These are phyloP conservation scores for Boletus huronensis DNA, from an alignment of 768 basidiomycete species.

Conservation along the genomic window DNA sequence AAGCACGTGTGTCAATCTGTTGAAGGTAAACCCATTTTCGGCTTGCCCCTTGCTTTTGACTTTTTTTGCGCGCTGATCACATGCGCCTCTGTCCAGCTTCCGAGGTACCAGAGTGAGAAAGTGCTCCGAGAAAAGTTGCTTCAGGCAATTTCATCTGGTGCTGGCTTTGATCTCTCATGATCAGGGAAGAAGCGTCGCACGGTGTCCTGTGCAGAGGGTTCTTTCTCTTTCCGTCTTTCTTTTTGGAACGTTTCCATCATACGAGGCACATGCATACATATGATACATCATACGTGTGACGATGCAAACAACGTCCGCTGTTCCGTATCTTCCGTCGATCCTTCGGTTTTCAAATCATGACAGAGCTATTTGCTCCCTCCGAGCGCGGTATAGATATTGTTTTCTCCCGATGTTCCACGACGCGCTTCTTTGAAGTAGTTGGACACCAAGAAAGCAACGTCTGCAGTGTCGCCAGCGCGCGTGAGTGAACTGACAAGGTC, in stretches of 20 bases:
- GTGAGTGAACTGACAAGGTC: neutral
- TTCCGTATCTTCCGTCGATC: slow-evolving; percentile 18
- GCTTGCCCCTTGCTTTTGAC: neutral
- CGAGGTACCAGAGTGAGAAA: slow-evolving; percentile 60
- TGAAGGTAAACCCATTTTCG: slow-evolving; percentile 56
- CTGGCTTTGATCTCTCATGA: slow-evolving; percentile 91
- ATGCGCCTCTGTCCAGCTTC: slow-evolving; percentile 47
- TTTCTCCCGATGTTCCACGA: slow-evolving; percentile 29
- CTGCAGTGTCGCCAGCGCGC: slow-evolving; percentile 31
- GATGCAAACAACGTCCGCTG: neutral
- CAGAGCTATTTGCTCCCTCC: slow-evolving; percentile 19
- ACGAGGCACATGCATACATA: neutral
- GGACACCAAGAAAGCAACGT: slow-evolving; percentile 84
- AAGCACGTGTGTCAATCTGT: slow-evolving; percentile 88
- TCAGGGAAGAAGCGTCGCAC: neutral
- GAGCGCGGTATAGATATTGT: slow-evolving; percentile 29
- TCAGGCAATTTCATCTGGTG: slow-evolving; percentile 81
- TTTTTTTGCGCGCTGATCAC: neutral
- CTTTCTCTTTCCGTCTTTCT: neutral
- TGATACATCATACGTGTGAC: slow-evolving; percentile 6
- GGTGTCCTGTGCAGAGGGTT: neutral
- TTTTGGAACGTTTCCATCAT: neutral
- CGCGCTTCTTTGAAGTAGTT: slow-evolving; percentile 75
- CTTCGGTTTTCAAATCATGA: neutral
- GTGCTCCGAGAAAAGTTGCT: slow-evolving; percentile 72